Percentiles rank a stretch among this genome's conserved stretches.
phyloP scores from a whole-genome alignment of 805 yeast species.

The Soucietia sequanensis region DNA sequence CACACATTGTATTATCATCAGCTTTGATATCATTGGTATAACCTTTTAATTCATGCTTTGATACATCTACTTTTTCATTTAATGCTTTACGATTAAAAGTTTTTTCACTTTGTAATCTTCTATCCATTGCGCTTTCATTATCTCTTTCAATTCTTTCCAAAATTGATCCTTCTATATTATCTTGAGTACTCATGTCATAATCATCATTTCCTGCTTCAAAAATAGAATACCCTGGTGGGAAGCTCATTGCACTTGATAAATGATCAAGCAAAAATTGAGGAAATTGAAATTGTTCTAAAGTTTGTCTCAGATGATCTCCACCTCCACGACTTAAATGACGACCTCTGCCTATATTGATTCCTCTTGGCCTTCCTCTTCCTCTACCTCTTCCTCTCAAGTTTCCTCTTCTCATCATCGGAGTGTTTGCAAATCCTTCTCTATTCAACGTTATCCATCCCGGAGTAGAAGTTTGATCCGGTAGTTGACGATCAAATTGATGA shows the following conservation, averaged over 20 bases:
- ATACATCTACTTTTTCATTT: constrained; percentile 25
- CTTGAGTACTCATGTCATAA: constrained; percentile 3
- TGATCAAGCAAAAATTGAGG: constrained; percentile 1
- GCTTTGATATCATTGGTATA: constrained; percentile 31
- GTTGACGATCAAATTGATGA: background rate
- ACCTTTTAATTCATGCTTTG: constrained; percentile 20
- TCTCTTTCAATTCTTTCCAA: constrained; percentile 41
- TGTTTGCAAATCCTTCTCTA: background rate
- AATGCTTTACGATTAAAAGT: constrained; percentile 27
- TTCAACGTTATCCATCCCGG: too few species aligned
- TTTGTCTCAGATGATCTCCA: too few species aligned
- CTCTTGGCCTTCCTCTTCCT: background rate
- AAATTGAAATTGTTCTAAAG: constrained; percentile 1
- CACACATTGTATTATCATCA: constrained; percentile 35
- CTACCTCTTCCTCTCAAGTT: constrained; percentile 1
- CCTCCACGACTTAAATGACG: background rate
- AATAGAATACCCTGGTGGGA: background rate
- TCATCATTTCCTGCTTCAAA: constrained; percentile 5
- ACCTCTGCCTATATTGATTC: too few species aligned
- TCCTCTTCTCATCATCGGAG: too few species aligned
- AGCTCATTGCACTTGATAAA: background rate
- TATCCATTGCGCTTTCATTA: constrained; percentile 35
- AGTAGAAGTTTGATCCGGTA: background rate
- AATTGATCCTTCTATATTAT: constrained; percentile 26
- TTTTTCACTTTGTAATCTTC: constrained; percentile 29